Evolutionary conservation across 768 basidiomycete species (phyloP).

Genomic region (Tricholoma matsutake): DNA sequence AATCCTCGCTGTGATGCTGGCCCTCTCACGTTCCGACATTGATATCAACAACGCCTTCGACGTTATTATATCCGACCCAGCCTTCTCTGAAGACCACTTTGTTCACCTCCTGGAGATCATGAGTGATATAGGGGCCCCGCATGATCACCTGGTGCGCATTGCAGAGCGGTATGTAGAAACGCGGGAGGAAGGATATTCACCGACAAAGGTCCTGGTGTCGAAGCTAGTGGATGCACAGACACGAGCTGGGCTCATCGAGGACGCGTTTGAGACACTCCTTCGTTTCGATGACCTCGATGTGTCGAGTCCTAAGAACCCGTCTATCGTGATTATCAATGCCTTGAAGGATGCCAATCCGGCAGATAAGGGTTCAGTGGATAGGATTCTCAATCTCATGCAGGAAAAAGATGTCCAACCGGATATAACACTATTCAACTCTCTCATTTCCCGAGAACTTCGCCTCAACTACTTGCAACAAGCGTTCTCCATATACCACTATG

Average conservation of each 20-base stretch:
- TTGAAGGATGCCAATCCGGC: slow-evolving; percentile 28
- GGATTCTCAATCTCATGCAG: slow-evolving; percentile 38
- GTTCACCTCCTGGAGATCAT: slow-evolving; percentile 24
- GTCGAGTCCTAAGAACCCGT: slow-evolving; percentile 24
- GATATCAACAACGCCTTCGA: slow-evolving; percentile 15
- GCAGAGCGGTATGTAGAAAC: slow-evolving; percentile 21
- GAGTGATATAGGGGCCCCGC: slow-evolving; percentile 12
- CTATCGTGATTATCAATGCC: slow-evolving; percentile 37
- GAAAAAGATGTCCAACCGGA: slow-evolving; percentile 35
- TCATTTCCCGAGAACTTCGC: slow-evolving; percentile 40
- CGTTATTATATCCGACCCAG: slow-evolving; percentile 19
- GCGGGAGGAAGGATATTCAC: slow-evolving; percentile 19
- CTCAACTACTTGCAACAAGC: slow-evolving; percentile 30
- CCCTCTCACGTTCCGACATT: slow-evolving; percentile 15
- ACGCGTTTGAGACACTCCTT: slow-evolving; percentile 25
- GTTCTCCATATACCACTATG: slow-evolving; percentile 40
- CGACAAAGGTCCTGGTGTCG: slow-evolving; percentile 31
- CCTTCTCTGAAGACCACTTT: slow-evolving; percentile 28
- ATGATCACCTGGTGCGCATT: slow-evolving; percentile 14
- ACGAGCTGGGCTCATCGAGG: slow-evolving; percentile 28
- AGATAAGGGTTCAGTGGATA: slow-evolving; percentile 29
- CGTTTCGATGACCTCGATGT: slow-evolving; percentile 15
- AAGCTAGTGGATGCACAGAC: slow-evolving; percentile 36
- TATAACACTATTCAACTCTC: slow-evolving; percentile 43
- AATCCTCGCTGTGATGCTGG: slow-evolving; percentile 35